These are phyloP conservation scores for Arthroderma sp. DNA, from an alignment of 2,329 filamentous ascomycete genomes.

Conservation along the genomic window DNA sequence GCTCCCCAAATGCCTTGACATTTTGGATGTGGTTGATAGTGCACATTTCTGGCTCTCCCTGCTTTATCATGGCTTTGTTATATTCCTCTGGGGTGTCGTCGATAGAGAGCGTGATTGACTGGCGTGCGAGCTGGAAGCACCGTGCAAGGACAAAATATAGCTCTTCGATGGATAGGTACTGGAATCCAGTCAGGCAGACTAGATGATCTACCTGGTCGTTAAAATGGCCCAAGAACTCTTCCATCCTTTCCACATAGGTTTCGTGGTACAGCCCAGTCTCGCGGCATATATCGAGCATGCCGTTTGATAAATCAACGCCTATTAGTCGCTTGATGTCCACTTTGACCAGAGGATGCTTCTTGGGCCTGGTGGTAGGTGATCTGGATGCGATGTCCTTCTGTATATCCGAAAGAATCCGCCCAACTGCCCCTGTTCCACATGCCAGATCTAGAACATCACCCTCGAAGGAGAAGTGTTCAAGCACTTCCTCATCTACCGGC, in stretches of 20 bases:
- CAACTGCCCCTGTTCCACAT: conserved; percentile 13
- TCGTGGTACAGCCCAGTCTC: conserved; percentile 7
- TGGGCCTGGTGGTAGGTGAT: no score
- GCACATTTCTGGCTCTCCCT: conserved; percentile 1
- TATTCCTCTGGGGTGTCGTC: conserved; percentile 11
- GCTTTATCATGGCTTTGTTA: conserved; percentile 1
- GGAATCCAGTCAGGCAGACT: conserved; percentile 9
- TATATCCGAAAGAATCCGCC: conserved; percentile 7
- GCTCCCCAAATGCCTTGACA: conserved; percentile 3
- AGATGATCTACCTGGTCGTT: conserved; percentile 10
- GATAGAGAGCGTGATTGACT: conserved; percentile 11
- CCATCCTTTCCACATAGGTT: conserved; percentile 9
- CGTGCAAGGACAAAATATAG: conserved; percentile 13
- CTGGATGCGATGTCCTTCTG: no score
- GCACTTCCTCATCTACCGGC: neutral
- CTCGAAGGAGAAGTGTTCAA: conserved; percentile 1
- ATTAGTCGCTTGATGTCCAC: neutral
- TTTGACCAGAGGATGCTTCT: no score
- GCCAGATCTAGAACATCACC: conserved; percentile 13
- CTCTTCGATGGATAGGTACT: conserved; percentile 11
- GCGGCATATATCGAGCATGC: conserved; percentile 7
- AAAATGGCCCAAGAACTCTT: conserved; percentile 6
- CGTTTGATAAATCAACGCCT: conserved; percentile 8
- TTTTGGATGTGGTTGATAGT: conserved; percentile 3
- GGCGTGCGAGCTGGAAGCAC: conserved; percentile 12